Evolutionary conservation across 1,284 basidiomycete genomes (phyloP), one percentile per base, ranked within the genome.

Genomic region (Hortiboletus rubellus): DNA sequence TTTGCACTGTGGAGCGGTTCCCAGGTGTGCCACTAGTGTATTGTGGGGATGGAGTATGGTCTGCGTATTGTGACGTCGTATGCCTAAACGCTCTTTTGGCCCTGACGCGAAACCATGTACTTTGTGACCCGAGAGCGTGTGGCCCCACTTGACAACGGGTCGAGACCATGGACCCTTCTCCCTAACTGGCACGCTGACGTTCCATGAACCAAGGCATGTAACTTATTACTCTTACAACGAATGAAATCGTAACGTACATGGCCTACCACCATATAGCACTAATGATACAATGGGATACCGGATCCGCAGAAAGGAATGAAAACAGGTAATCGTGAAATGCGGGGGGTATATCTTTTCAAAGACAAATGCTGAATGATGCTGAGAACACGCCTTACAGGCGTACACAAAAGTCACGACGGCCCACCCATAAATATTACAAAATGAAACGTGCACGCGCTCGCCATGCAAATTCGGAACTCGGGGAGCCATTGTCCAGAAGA

Each of bases 211-310:
- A 18, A 50, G 50, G 43, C 46, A 47, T 43, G 63, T 46, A 51
- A 54, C 17, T 65, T 54, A 54, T 59, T 50, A 54, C 47, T 64
- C 53, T 14, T 54, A 54, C 49, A 37, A 22, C 6, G 43, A 22
- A n/a, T n/a, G 40, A 55, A 33, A 52, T 11, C 40, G 58, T 52
- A 55, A 66, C 58, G 48, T 69, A 59, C 57, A 56, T 38, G 54
- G 50, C 56, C 64, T 65, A 60, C 34, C 47, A n/a, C 51, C 50
- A 49, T 42, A 41, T 40, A 43, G 15, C 41, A 50, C 60, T 72
- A 66, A 41, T 50, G 58, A 62, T 71, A 69, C 70, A 67, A 50
- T 14, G 33, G 65, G 68, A 72, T 72, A 12, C 67, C 67, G 48
- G 67, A 69, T 69, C 70, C 70, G 18, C 45, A 37, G 50, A 41